Evolutionary conservation across 441 rosid species (phyloP).

Genomic region (Syzygium syzygioides): DNA sequence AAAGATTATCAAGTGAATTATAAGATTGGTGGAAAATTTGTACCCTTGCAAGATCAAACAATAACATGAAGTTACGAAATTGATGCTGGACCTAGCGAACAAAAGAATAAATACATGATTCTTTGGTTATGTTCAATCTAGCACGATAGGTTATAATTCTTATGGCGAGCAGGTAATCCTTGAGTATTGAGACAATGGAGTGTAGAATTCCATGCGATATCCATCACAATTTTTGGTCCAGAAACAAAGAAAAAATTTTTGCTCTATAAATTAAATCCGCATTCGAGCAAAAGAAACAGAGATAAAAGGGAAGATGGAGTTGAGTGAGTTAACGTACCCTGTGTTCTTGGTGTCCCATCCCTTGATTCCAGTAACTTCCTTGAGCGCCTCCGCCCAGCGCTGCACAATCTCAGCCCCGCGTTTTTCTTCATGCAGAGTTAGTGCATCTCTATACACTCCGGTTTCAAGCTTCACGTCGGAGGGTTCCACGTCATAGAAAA

Average conservation of each 20-base stretch:
- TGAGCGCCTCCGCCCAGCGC: background rate
- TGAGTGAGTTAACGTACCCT: background rate
- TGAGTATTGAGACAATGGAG: too few species aligned
- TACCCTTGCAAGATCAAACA: background rate
- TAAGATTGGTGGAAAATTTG: background rate
- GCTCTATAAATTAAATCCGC: too few species aligned
- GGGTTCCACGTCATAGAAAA: background rate
- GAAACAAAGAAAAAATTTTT: too few species aligned
- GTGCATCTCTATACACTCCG: background rate
- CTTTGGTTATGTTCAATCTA: too few species aligned
- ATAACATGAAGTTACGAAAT: too few species aligned
- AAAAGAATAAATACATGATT: too few species aligned
- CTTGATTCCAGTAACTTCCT: background rate
- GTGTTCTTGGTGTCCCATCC: background rate
- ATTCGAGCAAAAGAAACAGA: too few species aligned
- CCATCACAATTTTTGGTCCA: background rate
- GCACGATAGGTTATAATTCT: too few species aligned
- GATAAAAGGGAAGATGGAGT: background rate
- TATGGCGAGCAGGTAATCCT: too few species aligned
- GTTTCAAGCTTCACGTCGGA: background rate
- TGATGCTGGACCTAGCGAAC: background rate
- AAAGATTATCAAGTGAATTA: too few species aligned
- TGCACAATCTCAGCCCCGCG: background rate
- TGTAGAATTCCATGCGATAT: fast-evolving
- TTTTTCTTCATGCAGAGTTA: background rate